These are phyloP conservation scores for Thelonectria rubi DNA, from an alignment of 2,329 filamentous ascomycete species.

Conservation along the genomic window DNA sequence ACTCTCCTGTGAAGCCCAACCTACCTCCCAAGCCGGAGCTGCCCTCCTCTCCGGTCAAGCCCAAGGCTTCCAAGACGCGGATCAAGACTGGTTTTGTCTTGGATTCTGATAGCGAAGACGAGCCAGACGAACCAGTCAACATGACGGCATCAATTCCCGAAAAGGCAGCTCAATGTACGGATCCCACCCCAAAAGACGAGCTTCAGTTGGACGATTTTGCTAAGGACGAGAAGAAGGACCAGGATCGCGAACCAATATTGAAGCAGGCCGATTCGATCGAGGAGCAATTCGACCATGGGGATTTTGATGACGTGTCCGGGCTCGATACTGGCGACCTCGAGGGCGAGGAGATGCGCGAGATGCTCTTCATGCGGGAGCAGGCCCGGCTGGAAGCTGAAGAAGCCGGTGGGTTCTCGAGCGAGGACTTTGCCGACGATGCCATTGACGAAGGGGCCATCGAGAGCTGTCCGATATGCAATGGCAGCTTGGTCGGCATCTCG, in stretches of 20 bases:
- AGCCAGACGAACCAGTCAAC: slow-evolving; percentile 31
- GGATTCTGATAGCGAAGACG: slow-evolving; percentile 69
- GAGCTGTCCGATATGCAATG: slow-evolving; percentile 81
- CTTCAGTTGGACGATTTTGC: slow-evolving; percentile 35
- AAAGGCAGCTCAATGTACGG: slow-evolving; percentile 36
- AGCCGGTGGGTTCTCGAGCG: slow-evolving; percentile 51
- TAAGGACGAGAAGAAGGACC: slow-evolving; percentile 34
- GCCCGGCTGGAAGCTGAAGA: slow-evolving; percentile 70
- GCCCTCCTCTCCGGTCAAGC: slow-evolving; percentile 46
- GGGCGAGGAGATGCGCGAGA: slow-evolving; percentile 72
- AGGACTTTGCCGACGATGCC: slow-evolving; percentile 47
- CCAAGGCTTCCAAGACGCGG: slow-evolving; percentile 36
- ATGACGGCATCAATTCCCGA: slow-evolving; percentile 12
- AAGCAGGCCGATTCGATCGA: slow-evolving; percentile 46
- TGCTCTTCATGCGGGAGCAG: slow-evolving; percentile 80
- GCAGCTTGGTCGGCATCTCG: slow-evolving; percentile 66
- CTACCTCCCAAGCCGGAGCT: slow-evolving; percentile 35
- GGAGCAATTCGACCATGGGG: slow-evolving; percentile 49
- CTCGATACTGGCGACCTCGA: slow-evolving; percentile 61
- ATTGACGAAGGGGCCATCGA: slow-evolving; percentile 46
- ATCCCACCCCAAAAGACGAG: slow-evolving; percentile 32
- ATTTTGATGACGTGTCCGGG: slow-evolving; percentile 61
- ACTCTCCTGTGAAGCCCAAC: slow-evolving; percentile 11
- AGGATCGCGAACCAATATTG: slow-evolving; percentile 31
- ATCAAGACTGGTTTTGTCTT: slow-evolving; percentile 69